Evolutionary conservation across 305 asterid species (phyloP), one percentile per base, ranked within the genome.

Genomic region (Rubia peregrina): DNA sequence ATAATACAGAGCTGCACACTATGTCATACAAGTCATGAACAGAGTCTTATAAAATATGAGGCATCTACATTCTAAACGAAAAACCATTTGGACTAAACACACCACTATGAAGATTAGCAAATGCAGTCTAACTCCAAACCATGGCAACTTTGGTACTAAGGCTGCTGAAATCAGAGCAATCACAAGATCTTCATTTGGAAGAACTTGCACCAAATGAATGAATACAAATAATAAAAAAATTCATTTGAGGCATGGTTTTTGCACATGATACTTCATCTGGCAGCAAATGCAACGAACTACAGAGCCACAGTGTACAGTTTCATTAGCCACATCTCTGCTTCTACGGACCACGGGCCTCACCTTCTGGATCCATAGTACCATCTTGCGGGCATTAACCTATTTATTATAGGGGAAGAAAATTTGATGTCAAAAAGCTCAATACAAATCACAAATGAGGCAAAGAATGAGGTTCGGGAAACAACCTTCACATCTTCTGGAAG

Each of bases 401-500:
- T 61, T 5, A 51, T 48, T 59, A 16, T 21, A 7, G 41, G 19
- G 21, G 38, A 40, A 43, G 11, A 71, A 13, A 0, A 63, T 36
- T 21, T 61, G 46, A 30, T 62, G 38, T 48, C 57, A 51, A 46
- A 72, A 51, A 21, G 7, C 49, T 4, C 49, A 46, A 2, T 5
- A 64, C 42, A 64, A 30, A 43, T 14, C 8, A 13, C 21, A 14
- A 71, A 64, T 19, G 7, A 51, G 46, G 6, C 10, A 11, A 51
- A 24, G 24, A 51, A 40, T 13, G 38, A 42, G 33, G 43, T 42
- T 40, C 33, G 61, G 61, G 22, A 51, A 64, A 46, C 43, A 72
- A 72, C 76, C 76, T 72, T 72, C 56, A 64, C 33, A 65, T 72
- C 65, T 53, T 72, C 76, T 0, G 65, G 36, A 48, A 72, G 76